Conservation (phyloP, 1,284 basidiomycete genomes). For the Volvariella volvacea region DNA sequence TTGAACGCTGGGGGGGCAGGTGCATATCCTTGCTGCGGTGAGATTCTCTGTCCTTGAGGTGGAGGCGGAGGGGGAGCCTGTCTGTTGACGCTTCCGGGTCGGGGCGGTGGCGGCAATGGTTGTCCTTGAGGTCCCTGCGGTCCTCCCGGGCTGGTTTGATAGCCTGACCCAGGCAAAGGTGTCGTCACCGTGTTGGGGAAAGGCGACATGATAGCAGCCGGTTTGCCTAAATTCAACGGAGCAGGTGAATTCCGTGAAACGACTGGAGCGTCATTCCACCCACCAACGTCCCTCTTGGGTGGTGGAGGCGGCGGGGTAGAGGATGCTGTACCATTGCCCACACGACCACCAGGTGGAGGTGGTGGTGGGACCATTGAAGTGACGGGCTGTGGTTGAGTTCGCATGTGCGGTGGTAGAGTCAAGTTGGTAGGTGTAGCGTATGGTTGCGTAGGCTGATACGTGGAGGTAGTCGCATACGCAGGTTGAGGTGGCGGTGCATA, state of each 20-base stretch:
- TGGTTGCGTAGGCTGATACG: slow-evolving; percentile 9
- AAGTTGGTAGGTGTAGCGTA: slow-evolving; percentile 13
- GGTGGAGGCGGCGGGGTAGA: slow-evolving; percentile 21
- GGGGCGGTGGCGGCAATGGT: slow-evolving; percentile 50
- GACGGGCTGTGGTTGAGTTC: slow-evolving; percentile 19
- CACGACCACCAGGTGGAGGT: slow-evolving; percentile 18
- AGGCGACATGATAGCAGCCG: slow-evolving; percentile 76
- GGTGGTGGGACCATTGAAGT: slow-evolving; percentile 12
- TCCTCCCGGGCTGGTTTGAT: too few species aligned
- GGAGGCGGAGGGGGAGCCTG: slow-evolving; percentile 38
- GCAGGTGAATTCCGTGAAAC: slow-evolving; percentile 48
- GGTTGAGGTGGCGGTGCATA: slow-evolving; percentile 4
- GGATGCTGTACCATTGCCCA: slow-evolving; percentile 12
- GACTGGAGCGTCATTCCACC: slow-evolving; percentile 90
- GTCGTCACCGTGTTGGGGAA: slow-evolving; percentile 70
- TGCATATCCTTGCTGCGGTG: slow-evolving; percentile 24
- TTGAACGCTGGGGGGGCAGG: slow-evolving; percentile 19
- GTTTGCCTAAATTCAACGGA: slow-evolving; percentile 43
- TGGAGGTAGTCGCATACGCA: neutral
- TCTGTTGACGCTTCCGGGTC: slow-evolving; percentile 53
- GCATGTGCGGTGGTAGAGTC: slow-evolving; percentile 32
- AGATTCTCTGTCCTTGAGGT: slow-evolving; percentile 26
- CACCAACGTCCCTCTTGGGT: slow-evolving; percentile 64
- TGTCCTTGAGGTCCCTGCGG: slow-evolving; percentile 36
- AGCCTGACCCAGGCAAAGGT: slow-evolving; percentile 34